Evolutionary conservation across 2,329 filamentous ascomycete genomes (phyloP), one percentile per base, ranked within the genome.

Genomic region (Aspergillus quadrilineatus): DNA sequence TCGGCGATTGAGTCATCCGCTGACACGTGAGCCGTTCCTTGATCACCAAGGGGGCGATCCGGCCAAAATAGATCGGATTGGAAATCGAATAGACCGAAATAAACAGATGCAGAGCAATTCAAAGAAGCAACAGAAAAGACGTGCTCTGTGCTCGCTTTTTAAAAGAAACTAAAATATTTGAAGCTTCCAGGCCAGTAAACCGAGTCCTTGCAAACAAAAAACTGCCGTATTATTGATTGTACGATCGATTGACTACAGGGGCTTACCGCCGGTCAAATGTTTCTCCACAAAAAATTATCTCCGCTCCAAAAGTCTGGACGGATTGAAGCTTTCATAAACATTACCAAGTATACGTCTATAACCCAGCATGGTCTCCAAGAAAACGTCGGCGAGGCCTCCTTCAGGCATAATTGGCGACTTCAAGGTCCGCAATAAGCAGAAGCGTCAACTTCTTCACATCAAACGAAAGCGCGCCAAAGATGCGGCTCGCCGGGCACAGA

Each of bases 401-500:
- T 71, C 75, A 30, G 79, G 77, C 66, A 77, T 72, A 49, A 74
- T 73, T 14, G 66, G 79, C 41, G 79, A 81, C 4, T 79, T 82
- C 69, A 84, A 83, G 62, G 79, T 86, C 1, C 82, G 80, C 59
- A 96, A 96, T 77, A 97, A 96, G 74, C 76, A 90, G 22, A 87
- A 87, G 69, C 84, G 94, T 60, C 84, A 94, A 71, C 81, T 88
- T 65, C 82, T 93, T 58, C 89, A 92, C 69, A 80, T 96, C 58
- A 86, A 89, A 65, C 83, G 89, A 69, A 97, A 97, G 77, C 89
- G 88, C 70, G 80, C 83, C 44, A 85, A 85, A 63, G 89, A 91
- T 70, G 87, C 86, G 69, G 79, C 86, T 46, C 89, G 88, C 67
- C 86, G 90, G 67, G 89, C 92, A 67, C 83, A 87, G 67, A 86